Evolutionary conservation across 2,329 filamentous ascomycete genomes (phyloP).

Genomic region (Venturia oleaginea): DNA sequence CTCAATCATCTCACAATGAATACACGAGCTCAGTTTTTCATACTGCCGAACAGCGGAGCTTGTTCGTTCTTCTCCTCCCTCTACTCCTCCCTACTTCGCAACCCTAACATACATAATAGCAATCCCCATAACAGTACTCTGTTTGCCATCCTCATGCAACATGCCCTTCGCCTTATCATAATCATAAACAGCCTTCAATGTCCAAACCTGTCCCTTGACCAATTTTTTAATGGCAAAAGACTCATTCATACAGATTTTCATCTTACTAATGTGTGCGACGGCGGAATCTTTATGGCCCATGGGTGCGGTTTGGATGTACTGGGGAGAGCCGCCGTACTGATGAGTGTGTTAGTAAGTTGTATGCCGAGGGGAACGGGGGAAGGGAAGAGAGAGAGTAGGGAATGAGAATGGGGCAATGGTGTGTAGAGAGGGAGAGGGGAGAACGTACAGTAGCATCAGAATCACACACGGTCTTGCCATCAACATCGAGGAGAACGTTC

Average conservation of each 20-base stretch:
- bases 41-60: too few relatives aligned
- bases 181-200: slow-evolving; percentile 7
- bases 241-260: neutral
- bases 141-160: slow-evolving; percentile 3
- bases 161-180: slow-evolving; percentile 7
- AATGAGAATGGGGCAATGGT: neutral
- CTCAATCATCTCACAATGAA: too few relatives aligned
- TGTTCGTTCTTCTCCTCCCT: neutral
- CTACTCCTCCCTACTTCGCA: neutral
- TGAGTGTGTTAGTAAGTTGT: too few relatives aligned
- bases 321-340: slow-evolving; percentile 1
- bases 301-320: neutral
- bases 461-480: slow-evolving; percentile 9
- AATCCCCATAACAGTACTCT: slow-evolving; percentile 11
- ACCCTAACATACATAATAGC: slow-evolving; percentile 15
- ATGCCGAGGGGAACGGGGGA: too few relatives aligned
- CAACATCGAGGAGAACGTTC: neutral
- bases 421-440: neutral
- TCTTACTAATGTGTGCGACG: slow-evolving; percentile 10
- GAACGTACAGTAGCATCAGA: neutral
- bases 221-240: neutral
- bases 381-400: too few relatives aligned
- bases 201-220: slow-evolving; percentile 11
- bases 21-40: too few relatives aligned
- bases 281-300: slow-evolving; percentile 5